Conservation (phyloP, 2,329 filamentous ascomycete genomes). For the Alternaria angustiovoidea region DNA sequence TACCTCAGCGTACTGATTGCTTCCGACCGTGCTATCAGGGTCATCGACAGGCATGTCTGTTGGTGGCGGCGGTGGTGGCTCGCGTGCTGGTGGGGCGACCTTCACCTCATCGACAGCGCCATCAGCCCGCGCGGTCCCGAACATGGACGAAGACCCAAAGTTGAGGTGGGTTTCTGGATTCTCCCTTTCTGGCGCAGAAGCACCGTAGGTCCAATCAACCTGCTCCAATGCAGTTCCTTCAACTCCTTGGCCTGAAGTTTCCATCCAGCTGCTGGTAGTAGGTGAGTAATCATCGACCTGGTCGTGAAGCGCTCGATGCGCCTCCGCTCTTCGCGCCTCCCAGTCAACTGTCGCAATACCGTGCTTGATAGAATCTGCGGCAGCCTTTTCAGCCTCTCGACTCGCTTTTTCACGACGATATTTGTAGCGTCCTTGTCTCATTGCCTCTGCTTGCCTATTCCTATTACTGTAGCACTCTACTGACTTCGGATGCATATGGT, state of each 20-base stretch:
- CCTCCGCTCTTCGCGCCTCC: background rate
- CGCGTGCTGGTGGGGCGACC: background rate
- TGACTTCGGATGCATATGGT: conserved; percentile 17
- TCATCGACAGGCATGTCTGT: background rate
- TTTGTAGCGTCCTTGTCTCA: background rate
- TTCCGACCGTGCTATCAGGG: background rate
- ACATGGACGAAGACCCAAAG: background rate
- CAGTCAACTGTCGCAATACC: conserved; percentile 1
- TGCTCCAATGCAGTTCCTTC: accelerated
- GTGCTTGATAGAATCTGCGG: background rate
- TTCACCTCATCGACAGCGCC: background rate
- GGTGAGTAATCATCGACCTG: background rate
- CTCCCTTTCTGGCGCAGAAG: background rate
- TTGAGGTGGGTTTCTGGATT: accelerated
- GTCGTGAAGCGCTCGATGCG: background rate
- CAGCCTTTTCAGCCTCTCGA: background rate
- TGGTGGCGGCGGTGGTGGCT: background rate
- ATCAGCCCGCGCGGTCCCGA: background rate
- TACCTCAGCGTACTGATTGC: background rate
- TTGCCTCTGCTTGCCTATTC: background rate
- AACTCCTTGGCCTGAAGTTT: background rate
- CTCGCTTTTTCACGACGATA: background rate
- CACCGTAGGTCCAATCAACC: background rate
- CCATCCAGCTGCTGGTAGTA: background rate
- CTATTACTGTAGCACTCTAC: conserved; percentile 17